Base-by-base conservation (phyloP, 805 yeast species). In the Kockiozyma suomiensis region DNA sequence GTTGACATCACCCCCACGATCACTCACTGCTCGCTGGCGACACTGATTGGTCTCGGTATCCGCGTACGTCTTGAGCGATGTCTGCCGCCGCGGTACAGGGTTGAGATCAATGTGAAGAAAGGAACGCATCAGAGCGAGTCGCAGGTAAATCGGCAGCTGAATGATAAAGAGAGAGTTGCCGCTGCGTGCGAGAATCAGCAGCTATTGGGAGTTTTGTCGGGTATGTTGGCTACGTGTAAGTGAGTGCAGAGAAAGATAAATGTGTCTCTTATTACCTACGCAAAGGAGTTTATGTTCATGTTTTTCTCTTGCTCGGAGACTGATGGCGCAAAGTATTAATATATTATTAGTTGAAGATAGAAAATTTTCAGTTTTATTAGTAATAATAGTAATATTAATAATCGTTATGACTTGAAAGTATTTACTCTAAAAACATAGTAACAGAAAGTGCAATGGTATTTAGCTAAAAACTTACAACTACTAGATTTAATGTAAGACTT, bases 121-220 rank as follows among this genome's bases (percentile, higher is more conserved):
- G 98, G 98, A 1, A 83, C 96, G 0, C 99, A 94, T 72, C 97
- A 94, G 73, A 88, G 96, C 71, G 99, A 94, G 72, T 83, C 82
- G 66, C 99, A 94, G 72, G 98, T 94, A 23, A 94, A 94, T 75
- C 93, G 93, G 72, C 99, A 94, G 75, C 80, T 94, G 61, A 94
- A 94, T 70, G 99, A 94, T 72, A 94, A 94, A 75, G 99, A 94
- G 75, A 79, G 99, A 63, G 97, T 94, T 0, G 96, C 97, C 33
- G 99, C 99, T 28, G 99, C 99, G 0, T 92, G 98, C 74, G 99
- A 94, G 70, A 94, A 94, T 70, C 96, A 88, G 58, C 99, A 94
- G 76, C 78, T 94, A 45, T 76, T 92, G 41, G 81, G 85, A 32
- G 99, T 94, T n/a, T 88, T 94, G 40, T 87, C 91, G 66, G 90